These are phyloP conservation scores for Musa itinerans DNA, from an alignment of 176 grass and related monocot species.

Conservation along the genomic window DNA sequence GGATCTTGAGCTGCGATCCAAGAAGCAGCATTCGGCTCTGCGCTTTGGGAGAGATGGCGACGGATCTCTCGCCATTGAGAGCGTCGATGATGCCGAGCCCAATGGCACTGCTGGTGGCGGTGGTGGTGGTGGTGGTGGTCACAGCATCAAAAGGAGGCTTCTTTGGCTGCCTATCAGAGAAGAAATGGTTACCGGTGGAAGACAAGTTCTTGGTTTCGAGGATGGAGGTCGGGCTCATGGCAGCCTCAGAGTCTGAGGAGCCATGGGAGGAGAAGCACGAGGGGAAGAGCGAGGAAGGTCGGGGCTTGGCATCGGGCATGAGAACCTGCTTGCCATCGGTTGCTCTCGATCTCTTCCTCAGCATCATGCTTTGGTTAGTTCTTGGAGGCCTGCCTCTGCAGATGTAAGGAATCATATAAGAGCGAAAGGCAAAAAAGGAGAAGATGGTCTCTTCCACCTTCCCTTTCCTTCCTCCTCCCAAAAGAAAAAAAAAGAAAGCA, in stretches of 20 bases:
- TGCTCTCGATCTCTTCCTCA: slow-evolving; percentile 56
- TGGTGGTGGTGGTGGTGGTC: neutral
- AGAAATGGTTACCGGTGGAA: slow-evolving; percentile 34
- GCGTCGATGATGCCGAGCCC: slow-evolving; percentile 64
- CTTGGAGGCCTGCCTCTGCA: slow-evolving; percentile 15
- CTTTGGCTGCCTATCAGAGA: slow-evolving; percentile 41
- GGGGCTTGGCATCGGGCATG: slow-evolving; percentile 33
- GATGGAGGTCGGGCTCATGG: slow-evolving; percentile 85
- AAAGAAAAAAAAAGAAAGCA: neutral
- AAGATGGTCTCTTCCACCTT: neutral
- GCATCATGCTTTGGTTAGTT: slow-evolving; percentile 23
- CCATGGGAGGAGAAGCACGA: slow-evolving; percentile 41
- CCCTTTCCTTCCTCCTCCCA: neutral
- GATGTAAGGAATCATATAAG: neutral
- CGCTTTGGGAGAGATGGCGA: slow-evolving; percentile 9
- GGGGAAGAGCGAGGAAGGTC: slow-evolving; percentile 29
- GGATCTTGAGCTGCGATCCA: slow-evolving; percentile 73
- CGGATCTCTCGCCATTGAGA: slow-evolving; percentile 36
- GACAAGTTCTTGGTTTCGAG: slow-evolving; percentile 66
- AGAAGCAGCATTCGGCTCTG: slow-evolving; percentile 53
- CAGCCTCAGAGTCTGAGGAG: slow-evolving; percentile 39
- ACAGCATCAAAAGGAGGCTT: slow-evolving; percentile 1
- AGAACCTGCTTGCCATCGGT: slow-evolving; percentile 40
- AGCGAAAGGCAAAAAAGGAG: neutral
- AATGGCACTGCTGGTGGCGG: slow-evolving; percentile 14